phyloP scores from a whole-genome alignment of 371 early-diverging fungal genomes.

The Mucor piriformis region DNA sequence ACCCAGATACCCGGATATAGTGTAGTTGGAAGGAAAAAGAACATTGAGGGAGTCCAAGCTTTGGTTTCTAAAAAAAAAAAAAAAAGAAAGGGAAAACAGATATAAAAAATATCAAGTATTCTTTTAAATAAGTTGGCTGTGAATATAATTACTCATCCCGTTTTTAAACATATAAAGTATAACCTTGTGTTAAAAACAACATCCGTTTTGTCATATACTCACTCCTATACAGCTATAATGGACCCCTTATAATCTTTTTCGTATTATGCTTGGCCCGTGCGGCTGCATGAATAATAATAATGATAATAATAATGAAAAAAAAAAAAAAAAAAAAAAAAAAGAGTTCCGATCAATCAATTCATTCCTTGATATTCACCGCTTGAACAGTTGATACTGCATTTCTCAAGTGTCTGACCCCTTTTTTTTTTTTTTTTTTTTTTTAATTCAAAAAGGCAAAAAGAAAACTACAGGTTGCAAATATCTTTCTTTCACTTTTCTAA shows the following conservation, averaged over 20 bases:
- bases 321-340: slow-evolving; percentile 12
- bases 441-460: neutral
- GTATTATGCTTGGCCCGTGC: slow-evolving; percentile 26
- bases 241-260: neutral
- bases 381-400: slow-evolving; percentile 16
- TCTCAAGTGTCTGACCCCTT: slow-evolving; percentile 10
- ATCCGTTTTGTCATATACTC: neutral
- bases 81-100: neutral
- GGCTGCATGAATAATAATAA: slow-evolving; percentile 26
- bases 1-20: slow-evolving; percentile 16
- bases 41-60: neutral
- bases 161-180: neutral
- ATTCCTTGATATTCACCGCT: slow-evolving; percentile 34
- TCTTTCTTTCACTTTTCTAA: slow-evolving; percentile 2
- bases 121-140: slow-evolving; percentile 23
- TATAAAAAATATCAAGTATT: slow-evolving; percentile 4
- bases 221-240: neutral
- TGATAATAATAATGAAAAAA: slow-evolving; percentile 14
- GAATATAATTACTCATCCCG: slow-evolving; percentile 10
- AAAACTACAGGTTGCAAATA: neutral
- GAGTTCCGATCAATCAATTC: slow-evolving; percentile 30
- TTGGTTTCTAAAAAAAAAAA: neutral
- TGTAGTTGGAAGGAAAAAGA: too few relatives aligned
- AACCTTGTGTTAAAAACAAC: neutral
- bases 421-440: slow-evolving; percentile 7